Conservation (phyloP, 2,329 filamentous ascomycete species). For the Onygenales sp. region DNA sequence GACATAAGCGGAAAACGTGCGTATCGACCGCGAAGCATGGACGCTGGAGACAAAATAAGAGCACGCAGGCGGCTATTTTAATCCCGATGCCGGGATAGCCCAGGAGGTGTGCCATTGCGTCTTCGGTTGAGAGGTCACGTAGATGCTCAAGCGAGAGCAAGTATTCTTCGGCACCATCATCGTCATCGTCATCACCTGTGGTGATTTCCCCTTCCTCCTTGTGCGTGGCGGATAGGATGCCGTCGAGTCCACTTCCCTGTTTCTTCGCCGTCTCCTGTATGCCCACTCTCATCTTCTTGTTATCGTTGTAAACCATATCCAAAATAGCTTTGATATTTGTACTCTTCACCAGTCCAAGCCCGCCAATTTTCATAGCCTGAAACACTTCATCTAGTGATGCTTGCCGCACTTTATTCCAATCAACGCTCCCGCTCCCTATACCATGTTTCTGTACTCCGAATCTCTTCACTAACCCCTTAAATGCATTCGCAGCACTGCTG, state of each 20-base stretch:
- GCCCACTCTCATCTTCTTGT: constrained; percentile 39
- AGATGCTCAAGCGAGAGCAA: constrained; percentile 57
- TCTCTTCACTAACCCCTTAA: constrained; percentile 53
- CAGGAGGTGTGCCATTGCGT: constrained; percentile 49
- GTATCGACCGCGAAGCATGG: constrained; percentile 58
- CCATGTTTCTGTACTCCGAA: constrained; percentile 49
- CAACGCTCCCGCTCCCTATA: constrained; percentile 61
- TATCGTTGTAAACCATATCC: constrained; percentile 60
- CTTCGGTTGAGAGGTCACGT: constrained; percentile 44
- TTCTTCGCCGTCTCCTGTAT: constrained; percentile 31
- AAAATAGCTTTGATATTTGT: constrained; percentile 65
- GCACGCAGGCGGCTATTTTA: constrained; percentile 57
- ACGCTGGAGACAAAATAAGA: constrained; percentile 55
- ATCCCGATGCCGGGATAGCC: constrained; percentile 55
- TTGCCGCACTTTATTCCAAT: constrained; percentile 62
- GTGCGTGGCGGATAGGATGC: too few relatives aligned
- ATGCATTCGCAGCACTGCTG: constrained; percentile 54
- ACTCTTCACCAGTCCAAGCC: constrained; percentile 61
- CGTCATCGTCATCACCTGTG: constrained; percentile 40
- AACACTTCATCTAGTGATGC: constrained; percentile 53
- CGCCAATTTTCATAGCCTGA: constrained; percentile 60
- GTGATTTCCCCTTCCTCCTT: constrained; percentile 34
- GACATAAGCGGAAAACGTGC: constrained; percentile 54
- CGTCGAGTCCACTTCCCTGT: constrained; percentile 21
- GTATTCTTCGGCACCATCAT: constrained; percentile 47